Conservation (phyloP, 495 filamentous ascomycete species). For the Hyphodiscus hymeniophilus region DNA sequence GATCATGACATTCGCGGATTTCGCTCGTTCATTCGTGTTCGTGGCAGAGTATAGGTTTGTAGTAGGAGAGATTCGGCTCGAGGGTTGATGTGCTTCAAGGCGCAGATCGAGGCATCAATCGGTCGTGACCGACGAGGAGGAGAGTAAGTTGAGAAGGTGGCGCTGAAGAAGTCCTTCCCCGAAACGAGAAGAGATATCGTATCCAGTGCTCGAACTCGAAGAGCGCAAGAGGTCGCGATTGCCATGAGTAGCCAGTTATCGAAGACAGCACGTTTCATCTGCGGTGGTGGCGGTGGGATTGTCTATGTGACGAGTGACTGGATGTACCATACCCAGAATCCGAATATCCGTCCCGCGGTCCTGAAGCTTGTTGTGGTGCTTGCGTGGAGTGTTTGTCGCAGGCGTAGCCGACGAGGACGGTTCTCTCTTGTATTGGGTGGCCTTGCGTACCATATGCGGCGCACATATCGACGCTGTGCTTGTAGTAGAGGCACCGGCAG, state of each 20-base stretch:
- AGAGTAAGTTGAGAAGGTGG: constrained; percentile 39
- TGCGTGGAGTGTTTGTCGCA: constrained; percentile 54
- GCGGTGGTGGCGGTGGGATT: constrained; percentile 30
- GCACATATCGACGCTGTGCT: constrained; percentile 70
- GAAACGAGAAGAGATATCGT: constrained; percentile 42
- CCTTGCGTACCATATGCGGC: constrained; percentile 59
- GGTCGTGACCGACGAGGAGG: constrained; percentile 40
- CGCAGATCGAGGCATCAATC: constrained; percentile 35
- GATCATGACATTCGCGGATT: constrained; percentile 21
- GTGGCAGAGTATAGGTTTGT: constrained; percentile 7
- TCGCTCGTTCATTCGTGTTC: constrained; percentile 13
- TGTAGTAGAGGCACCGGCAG: constrained; percentile 75
- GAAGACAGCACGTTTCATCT: constrained; percentile 48
- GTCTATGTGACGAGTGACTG: constrained; percentile 39
- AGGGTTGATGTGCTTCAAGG: constrained; percentile 15
- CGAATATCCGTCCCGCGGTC: constrained; percentile 30
- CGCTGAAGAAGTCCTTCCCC: constrained; percentile 32
- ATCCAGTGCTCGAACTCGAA: constrained; percentile 40
- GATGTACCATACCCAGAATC: constrained; percentile 42
- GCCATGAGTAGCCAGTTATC: constrained; percentile 40
- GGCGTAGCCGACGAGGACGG: constrained; percentile 71
- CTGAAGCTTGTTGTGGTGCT: constrained; percentile 14
- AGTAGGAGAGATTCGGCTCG: neutral
- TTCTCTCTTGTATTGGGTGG: constrained; percentile 63
- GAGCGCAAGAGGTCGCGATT: constrained; percentile 33